These are phyloP conservation scores for Verticillium longisporum DNA, from an alignment of 2,329 filamentous ascomycete species.

Conservation along the genomic window DNA sequence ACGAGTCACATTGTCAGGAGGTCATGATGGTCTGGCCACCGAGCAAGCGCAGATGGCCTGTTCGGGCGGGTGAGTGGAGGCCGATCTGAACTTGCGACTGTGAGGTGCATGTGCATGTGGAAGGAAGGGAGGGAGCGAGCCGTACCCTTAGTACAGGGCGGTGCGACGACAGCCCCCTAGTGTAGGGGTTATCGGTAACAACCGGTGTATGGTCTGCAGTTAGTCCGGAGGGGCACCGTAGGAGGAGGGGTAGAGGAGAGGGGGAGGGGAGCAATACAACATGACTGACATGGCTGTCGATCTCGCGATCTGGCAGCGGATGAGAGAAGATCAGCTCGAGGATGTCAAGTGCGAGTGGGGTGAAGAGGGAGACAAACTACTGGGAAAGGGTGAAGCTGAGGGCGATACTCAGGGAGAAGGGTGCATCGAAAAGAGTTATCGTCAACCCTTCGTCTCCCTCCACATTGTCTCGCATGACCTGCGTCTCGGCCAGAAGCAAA, in stretches of 20 bases:
- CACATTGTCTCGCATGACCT: conserved; percentile 1
- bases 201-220: not conserved
- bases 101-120: not conserved
- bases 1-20: not conserved
- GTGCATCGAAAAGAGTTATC: not conserved
- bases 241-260: not conserved
- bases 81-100: not conserved
- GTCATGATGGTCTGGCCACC: not conserved
- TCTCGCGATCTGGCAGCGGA: not conserved
- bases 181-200: not conserved
- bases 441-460: not conserved
- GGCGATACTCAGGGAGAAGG: not conserved
- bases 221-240: not conserved
- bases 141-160: not conserved
- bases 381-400: not conserved
- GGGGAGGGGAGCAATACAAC: not conserved
- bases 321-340: not conserved
- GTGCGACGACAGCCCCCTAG: not conserved
- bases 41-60: not conserved
- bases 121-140: conserved; percentile 1
- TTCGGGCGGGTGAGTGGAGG: not conserved
- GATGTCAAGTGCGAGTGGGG: not conserved
- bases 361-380: not conserved
- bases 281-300: not conserved
- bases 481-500: not conserved